A percentile compares a stretch with the other conserved stretches of the same genome.
phyloP scores from a whole-genome alignment of 352 stramenopile genomes.

The Achlya hypogyna region DNA sequence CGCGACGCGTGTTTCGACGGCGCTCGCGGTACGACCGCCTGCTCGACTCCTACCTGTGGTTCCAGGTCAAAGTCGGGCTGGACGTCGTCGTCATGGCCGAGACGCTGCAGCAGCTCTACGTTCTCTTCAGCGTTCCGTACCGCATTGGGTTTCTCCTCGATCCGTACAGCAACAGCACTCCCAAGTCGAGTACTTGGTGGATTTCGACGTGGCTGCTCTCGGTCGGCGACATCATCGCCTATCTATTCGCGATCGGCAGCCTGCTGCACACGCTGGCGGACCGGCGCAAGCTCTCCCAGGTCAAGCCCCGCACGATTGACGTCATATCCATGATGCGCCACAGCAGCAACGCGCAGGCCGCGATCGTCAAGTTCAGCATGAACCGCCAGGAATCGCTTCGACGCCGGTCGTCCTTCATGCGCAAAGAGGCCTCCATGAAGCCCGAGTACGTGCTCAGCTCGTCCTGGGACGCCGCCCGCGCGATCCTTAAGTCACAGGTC shows the following conservation, averaged over 20 bases:
- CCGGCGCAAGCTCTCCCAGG: not conserved
- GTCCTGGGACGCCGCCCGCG: constrained; percentile 2
- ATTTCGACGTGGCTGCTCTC: constrained; percentile 39
- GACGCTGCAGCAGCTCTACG: constrained; percentile 28
- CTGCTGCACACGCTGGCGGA: not conserved
- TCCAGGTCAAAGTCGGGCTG: not conserved
- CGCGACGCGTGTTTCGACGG: no score
- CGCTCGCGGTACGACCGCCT: not conserved
- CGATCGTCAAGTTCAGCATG: constrained; percentile 7
- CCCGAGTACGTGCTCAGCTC: constrained; percentile 10
- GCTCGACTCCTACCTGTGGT: not conserved
- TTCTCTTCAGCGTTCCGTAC: constrained; percentile 33
- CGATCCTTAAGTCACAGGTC: not conserved
- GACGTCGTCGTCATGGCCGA: constrained; percentile 79
- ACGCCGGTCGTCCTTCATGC: constrained; percentile 1
- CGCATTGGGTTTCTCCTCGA: constrained; percentile 37
- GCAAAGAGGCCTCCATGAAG: constrained; percentile 12
- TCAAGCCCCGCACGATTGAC: not conserved
- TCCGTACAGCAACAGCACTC: constrained; percentile 22
- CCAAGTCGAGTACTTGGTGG: constrained; percentile 30
- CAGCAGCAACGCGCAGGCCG: not conserved
- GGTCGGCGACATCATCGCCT: constrained; percentile 39
- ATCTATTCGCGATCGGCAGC: constrained; percentile 32
- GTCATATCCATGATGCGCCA: not conserved
- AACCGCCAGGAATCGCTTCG: constrained; percentile 4